A percentile compares a stretch with the other conserved stretches of the same genome.
Evolutionary conservation across 139 green algal species (phyloP).

Genomic region (Nannochloris sp.): DNA sequence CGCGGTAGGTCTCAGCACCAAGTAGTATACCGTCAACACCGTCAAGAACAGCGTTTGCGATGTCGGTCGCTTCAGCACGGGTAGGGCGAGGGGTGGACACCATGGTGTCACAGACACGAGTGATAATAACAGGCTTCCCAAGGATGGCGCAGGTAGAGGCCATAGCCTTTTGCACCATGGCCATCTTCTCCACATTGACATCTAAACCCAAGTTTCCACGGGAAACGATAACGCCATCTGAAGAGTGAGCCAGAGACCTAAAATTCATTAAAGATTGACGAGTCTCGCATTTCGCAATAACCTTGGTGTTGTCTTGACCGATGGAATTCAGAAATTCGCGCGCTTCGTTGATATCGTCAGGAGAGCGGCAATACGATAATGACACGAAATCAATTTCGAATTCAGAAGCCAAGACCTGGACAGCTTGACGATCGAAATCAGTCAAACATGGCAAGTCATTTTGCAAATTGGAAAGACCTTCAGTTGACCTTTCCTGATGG

Average conservation of each 20-base stretch:
- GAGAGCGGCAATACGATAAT: slow-evolving; percentile 44
- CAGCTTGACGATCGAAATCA: slow-evolving; percentile 60
- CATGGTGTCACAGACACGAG: slow-evolving; percentile 89
- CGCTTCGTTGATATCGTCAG: slow-evolving; percentile 64
- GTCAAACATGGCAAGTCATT: slow-evolving; percentile 74
- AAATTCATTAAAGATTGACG: slow-evolving; percentile 64
- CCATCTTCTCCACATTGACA: slow-evolving; percentile 82
- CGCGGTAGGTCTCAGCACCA: slow-evolving; percentile 72
- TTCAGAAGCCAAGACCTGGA: slow-evolving; percentile 24
- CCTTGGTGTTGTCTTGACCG: slow-evolving; percentile 55
- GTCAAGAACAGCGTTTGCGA: slow-evolving; percentile 86
- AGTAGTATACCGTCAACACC: slow-evolving; percentile 85
- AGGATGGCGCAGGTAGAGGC: slow-evolving; percentile 71
- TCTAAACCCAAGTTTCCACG: slow-evolving; percentile 85
- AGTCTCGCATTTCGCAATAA: slow-evolving; percentile 81
- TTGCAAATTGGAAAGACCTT: slow-evolving; percentile 65
- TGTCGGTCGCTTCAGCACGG: slow-evolving; percentile 83
- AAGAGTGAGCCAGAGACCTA: slow-evolving; percentile 58
- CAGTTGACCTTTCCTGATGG: slow-evolving; percentile 66
- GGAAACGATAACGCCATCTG: slow-evolving; percentile 83
- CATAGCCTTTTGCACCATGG: slow-evolving; percentile 67
- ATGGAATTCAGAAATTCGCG: slow-evolving; percentile 65
- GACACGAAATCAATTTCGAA: slow-evolving; percentile 62
- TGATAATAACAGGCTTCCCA: slow-evolving; percentile 81
- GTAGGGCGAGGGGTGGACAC: slow-evolving; percentile 70